These are phyloP conservation scores for Aspergillus piperis DNA, from an alignment of 2,329 filamentous ascomycete genomes.

Conservation along the genomic window DNA sequence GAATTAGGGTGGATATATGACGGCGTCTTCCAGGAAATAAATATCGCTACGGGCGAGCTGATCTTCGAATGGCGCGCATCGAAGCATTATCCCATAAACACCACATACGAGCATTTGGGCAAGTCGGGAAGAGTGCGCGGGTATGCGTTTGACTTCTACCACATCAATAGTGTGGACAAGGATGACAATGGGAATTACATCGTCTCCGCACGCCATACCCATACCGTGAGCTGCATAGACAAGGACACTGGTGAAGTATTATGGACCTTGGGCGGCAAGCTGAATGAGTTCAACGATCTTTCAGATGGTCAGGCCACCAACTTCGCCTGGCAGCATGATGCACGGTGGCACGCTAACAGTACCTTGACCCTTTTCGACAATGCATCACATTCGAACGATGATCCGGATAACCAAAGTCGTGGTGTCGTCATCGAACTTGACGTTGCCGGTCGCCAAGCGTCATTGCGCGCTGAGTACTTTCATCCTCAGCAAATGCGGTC, in stretches of 20 bases:
- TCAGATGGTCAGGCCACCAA: constrained; percentile 43
- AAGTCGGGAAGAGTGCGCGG: constrained; percentile 13
- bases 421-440: constrained; percentile 49
- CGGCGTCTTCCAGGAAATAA: constrained; percentile 35
- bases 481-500: constrained; percentile 42
- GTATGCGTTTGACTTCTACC: constrained; percentile 57
- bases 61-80: constrained; percentile 42
- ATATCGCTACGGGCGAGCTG: constrained; percentile 37
- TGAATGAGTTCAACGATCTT: constrained; percentile 49
- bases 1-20: constrained; percentile 36
- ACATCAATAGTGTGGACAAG: constrained; percentile 60
- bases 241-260: constrained; percentile 50
- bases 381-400: constrained; percentile 24
- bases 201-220: constrained; percentile 54
- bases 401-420: constrained; percentile 37
- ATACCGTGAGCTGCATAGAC: constrained; percentile 52
- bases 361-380: constrained; percentile 46
- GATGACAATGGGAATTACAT: constrained; percentile 54
- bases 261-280: constrained; percentile 56
- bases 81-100: constrained; percentile 31
- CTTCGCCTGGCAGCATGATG: constrained; percentile 54
- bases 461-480: constrained; percentile 40
- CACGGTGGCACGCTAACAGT: constrained; percentile 36
- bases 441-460: constrained; percentile 41
- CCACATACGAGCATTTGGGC: constrained; percentile 18